Base-by-base conservation (phyloP, 2,329 filamentous ascomycete species). In the Exophiala spinifera region DNA sequence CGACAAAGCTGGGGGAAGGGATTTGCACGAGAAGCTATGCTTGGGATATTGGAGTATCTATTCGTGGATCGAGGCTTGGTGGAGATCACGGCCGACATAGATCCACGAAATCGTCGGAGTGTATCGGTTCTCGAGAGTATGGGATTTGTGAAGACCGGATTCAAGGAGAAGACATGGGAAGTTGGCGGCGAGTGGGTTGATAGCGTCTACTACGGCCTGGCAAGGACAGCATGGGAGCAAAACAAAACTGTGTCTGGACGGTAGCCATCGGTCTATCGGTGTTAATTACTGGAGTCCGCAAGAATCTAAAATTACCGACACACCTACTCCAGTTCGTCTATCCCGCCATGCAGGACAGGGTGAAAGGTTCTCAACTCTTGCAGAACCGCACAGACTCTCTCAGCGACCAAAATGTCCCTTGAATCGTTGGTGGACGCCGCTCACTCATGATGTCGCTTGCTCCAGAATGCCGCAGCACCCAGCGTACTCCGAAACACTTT, bases 171-270 rank as follows among this genome's bases (percentile, higher is more conserved):
- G 33, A 61, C 49, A 11, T 55, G 45, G 23, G 34, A 56, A 43
- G 33, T 61, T 31, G 58, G 55, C 2, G 49, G 42, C 1, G 34
- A 59, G 36, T 61, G 55, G 57, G 56, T 57, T 42, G 58, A 61
- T 36, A 61, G 56, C 49, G 17, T 45, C 33, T 60, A 57, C 36
- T 50, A 60, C 36, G 55, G 34, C 11, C 46, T 60, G 34, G 39
- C 43, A 34, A 60, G 25, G 20, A 49, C 54, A 14, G 21, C 3
- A 17, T 61, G 59, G 59, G 19, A 46, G 33, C 10, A 31, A 40
- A 25, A 31, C 3, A 6, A 31, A 31, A 10, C 6, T 10, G 28
- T 10, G 11, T 31, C 28, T 31, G 10, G 6, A 31, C 28, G 11
- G 28, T 3, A 31, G 28, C 11, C 28, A 10, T 31, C 6, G 8